These are phyloP conservation scores for Fusarium subtropicale DNA, from an alignment of 2,329 filamentous ascomycete species.

Conservation along the genomic window DNA sequence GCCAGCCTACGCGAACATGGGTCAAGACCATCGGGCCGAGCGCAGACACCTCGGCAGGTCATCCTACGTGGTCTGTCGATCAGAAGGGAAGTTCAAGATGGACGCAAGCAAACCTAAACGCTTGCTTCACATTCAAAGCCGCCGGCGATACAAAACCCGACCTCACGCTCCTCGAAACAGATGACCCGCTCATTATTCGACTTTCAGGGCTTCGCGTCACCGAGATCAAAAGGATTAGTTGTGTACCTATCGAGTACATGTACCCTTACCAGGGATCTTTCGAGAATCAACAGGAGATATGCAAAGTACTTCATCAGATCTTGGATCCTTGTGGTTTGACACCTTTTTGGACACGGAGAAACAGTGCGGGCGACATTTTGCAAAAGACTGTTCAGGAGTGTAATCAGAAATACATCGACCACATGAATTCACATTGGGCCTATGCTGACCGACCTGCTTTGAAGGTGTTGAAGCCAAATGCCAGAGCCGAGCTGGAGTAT, in stretches of 20 bases:
- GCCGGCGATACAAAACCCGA: slow-evolving; percentile 9
- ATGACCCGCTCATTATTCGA: slow-evolving; percentile 5
- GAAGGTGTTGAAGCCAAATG: background rate
- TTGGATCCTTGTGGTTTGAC: slow-evolving; percentile 30
- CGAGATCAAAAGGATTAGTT: slow-evolving; percentile 9
- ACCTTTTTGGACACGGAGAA: slow-evolving; percentile 16
- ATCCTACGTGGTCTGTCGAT: slow-evolving; percentile 29
- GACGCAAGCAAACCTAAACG: slow-evolving; percentile 15
- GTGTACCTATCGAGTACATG: slow-evolving; percentile 16
- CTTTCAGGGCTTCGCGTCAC: slow-evolving; percentile 13
- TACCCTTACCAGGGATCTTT: slow-evolving; percentile 7
- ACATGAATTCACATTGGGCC: slow-evolving; percentile 22
- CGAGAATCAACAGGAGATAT: slow-evolving; percentile 2
- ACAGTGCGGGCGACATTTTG: background rate
- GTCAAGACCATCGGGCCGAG: background rate
- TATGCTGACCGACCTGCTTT: background rate
- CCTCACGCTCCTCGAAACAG: background rate
- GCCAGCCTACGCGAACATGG: slow-evolving; percentile 31
- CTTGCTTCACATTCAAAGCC: slow-evolving; percentile 26
- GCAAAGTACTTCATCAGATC: slow-evolving; percentile 17
- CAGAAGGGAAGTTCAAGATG: slow-evolving; percentile 23
- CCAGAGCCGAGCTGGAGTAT: rapidly evolving
- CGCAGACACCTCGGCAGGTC: rapidly evolving
- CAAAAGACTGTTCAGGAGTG: background rate
- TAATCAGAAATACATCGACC: slow-evolving; percentile 21